Percentiles rank a stretch among this genome's conserved stretches.
phyloP scores from a whole-genome alignment of 768 basidiomycete genomes.

The Hebeloma cylindrosporum region DNA sequence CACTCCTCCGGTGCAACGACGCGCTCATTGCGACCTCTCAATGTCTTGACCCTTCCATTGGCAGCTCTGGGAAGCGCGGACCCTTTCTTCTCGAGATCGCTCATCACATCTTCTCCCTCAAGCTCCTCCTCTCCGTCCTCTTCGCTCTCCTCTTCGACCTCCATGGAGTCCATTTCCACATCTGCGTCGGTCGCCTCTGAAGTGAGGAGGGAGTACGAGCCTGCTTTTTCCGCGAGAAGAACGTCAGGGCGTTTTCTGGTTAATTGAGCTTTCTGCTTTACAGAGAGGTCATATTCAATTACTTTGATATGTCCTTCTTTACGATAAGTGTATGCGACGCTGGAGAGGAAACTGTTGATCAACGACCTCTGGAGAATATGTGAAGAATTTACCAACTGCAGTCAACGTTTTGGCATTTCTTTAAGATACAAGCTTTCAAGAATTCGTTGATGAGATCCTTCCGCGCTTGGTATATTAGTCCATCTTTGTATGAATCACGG shows the following conservation, averaged over 20 bases:
- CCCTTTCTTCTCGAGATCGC: constrained; percentile 20
- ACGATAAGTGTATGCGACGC: constrained; percentile 81
- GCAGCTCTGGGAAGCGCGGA: constrained; percentile 62
- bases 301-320: constrained; percentile 95
- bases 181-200: constrained; percentile 35
- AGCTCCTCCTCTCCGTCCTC: constrained; percentile 52
- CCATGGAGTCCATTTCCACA: constrained; percentile 51
- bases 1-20: constrained; percentile 91
- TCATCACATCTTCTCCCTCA: constrained; percentile 36
- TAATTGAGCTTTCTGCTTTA: constrained; percentile 69
- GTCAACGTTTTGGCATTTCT: constrained; percentile 72
- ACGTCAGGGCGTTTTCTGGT: constrained; percentile 76
- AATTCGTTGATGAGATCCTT: constrained; percentile 84
- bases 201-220: constrained; percentile 24
- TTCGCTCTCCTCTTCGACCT: constrained; percentile 48
- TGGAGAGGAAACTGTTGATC: constrained; percentile 29
- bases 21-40: constrained; percentile 84
- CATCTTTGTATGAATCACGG: constrained; percentile 88
- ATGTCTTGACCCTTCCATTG: constrained; percentile 74
- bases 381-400: constrained; percentile 72
- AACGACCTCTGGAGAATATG: constrained; percentile 2
- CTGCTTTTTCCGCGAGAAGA: constrained; percentile 51
- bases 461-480: constrained; percentile 81
- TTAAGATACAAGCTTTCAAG: constrained; percentile 61
- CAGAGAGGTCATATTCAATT: constrained; percentile 86